Evolutionary conservation across 2,329 filamentous ascomycete species (phyloP), one percentile per base, ranked within the genome.

Genomic region (Pseudocercospora vitis): DNA sequence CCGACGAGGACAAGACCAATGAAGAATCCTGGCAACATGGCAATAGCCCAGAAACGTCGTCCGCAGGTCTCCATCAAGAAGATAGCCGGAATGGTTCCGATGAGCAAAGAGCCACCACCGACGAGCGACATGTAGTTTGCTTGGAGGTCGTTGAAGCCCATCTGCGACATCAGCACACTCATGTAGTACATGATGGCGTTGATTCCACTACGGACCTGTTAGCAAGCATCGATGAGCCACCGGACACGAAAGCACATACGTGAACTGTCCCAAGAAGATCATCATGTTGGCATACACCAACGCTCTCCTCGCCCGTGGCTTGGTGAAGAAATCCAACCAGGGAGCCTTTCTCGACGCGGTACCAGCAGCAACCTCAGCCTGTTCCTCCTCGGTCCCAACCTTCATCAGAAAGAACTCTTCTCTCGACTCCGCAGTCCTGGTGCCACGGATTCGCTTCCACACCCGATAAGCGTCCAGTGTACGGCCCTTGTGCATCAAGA

Each of bases 361-460:
- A 6, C 78, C 77, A 57, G 80, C 76, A n/a, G 69, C 66, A 7
- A 76, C 69, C 55, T 79, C 75, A 7, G 80, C 75, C 3, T 78
- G 71, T 21, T 76, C 77, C 58, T 86, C 76, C 58, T 86, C 81
- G 18, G 78, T 76, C 26, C 74, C 74, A 8, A 87, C 81, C 55
- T 84, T 83, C 85, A 89, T 88, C 65, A 85, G 76, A 64, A 85
- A 86, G 71, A 88, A 89, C 65, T 89, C 86, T 47, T 87, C 82
- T 39, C 80, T 78, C 1, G 83, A 74, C 39, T 87, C 85, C 0
- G 73, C 65, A 1, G 74, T 74, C 2, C 76, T 73, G 18, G 79
- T 74, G 16, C 85, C 86, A 26, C 86, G 84, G 49, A 89, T 88
- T 26, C 83, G 82, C 69, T 86, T 87, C 86, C 86, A 89, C 14